Evolutionary conservation across 2,329 filamentous ascomycete species (phyloP), one percentile per base, ranked within the genome.

Genomic region (Penicillium sclerotiorum): DNA sequence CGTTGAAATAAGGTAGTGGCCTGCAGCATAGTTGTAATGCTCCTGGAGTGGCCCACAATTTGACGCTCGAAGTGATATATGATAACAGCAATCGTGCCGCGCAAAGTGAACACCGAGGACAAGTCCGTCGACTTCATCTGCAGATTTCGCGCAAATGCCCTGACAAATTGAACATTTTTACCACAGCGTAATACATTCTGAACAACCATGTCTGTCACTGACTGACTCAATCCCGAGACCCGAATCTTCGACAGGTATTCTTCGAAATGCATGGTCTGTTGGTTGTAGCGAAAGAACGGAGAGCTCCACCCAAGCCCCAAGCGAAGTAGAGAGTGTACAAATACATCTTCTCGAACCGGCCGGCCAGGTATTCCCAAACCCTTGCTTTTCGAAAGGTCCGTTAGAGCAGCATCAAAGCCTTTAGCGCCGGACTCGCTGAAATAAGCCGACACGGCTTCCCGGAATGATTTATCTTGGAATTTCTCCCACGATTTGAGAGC

Each of bases 181-280:
- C 72, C 72, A 41, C 70, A 73, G 36, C 59, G 61, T 9, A 71
- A 42, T 15, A 74, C 52, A 22, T 63, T 60, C 15, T 65, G 49
- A 27, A 64, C 59, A 25, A 72, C 41, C 5, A 58, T 59, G 37
- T 70, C 61, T 9, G 78, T 67, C 18, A 73, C 66, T 18, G 61
- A 52, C n/a, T 73, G 63, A 52, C 78, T 83, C 27, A 77, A 63
- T 2, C 82, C 83, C 2, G 77, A 77, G 23, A 81, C 68, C 2
- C 77, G 69, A 1, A 77, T 68, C 45, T 77, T 67, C 4, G 69
- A 59, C 28, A 80, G 64, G 4, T 67, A 66, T 32, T 69, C 73
- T 32, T 71, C 67, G 45, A 77, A 76, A n/a, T 43, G 58, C 17
- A 53, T 59, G 4, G 57, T 59, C 39, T 63, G 52, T 40, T 67